These are phyloP conservation scores for Eucalyptus caleyi DNA, from an alignment of 345 rosid species.

Conservation along the genomic window DNA sequence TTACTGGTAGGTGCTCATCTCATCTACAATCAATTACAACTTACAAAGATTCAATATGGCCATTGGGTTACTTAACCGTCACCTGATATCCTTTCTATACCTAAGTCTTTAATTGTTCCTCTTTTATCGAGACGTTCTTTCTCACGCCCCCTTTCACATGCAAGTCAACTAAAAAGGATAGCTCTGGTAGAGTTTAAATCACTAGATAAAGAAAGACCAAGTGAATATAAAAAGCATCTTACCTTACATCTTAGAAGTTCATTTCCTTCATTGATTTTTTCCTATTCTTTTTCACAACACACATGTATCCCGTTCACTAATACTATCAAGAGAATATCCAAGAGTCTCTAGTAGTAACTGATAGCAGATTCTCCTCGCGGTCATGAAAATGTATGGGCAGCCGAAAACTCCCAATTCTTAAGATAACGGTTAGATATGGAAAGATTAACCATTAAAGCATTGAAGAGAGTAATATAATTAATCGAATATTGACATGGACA, in stretches of 20 bases:
- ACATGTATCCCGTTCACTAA: neutral
- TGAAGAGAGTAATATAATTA: neutral
- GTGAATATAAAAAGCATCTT: too few species aligned
- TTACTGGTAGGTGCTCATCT: rapidly evolving
- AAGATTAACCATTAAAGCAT: neutral
- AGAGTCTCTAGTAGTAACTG: neutral
- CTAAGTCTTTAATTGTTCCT: too few species aligned
- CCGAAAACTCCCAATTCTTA: neutral
- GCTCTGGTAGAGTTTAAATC: too few species aligned
- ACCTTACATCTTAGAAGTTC: neutral
- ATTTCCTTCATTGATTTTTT: neutral
- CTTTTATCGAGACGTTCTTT: too few species aligned
- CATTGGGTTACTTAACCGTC: neutral
- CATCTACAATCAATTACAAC: neutral
- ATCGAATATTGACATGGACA: neutral
- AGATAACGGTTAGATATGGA: neutral
- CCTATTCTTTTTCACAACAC: neutral
- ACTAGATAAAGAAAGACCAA: neutral
- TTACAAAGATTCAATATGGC: neutral
- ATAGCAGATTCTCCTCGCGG: neutral
- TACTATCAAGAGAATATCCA: neutral
- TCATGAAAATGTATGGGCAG: neutral
- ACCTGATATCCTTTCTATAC: too few species aligned
- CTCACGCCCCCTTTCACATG: too few species aligned
- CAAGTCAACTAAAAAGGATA: neutral